Base-by-base conservation (phyloP, 2,329 filamentous ascomycete genomes). In the Xenoacremonium recifei region DNA sequence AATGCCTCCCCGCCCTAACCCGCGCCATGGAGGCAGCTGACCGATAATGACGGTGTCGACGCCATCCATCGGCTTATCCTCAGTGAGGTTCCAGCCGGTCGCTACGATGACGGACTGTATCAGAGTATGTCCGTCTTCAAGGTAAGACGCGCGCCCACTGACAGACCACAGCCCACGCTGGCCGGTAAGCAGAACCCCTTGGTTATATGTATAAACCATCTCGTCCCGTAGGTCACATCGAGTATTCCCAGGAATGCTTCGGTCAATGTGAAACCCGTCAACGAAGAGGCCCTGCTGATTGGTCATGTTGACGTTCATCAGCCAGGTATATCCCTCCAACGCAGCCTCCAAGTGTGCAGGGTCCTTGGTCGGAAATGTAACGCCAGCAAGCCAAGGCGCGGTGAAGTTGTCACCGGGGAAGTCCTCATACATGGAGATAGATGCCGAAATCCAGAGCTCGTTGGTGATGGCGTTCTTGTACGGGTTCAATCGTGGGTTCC, bases 381-480 rank as follows among this genome's bases (percentile, higher is more conserved):
- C 47, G 20, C 43, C 47, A 13, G 61, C 16, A 54, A 55, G 49
- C 64, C 86, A 93, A 0, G 88, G 88, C 0, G 84, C 83, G 16
- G 76, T 71, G 50, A 91, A 89, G 25, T 75, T 66, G 60, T 96
- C 89, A 1, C 89, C 88, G 0, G 91, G 89, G 51, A 91, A 95
- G 59, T 92, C 79, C 5, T 93, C 76, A 60, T 95, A 96, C 92
- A 97, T 96, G 39, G 77, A 80, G 25, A 92, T 79, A 17, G 87
- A 93, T 0, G 89, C 89, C 0, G 91, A 77, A 46, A 96, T 88
- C 67, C 80, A 96, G 1, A 96, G 77, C 61, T 96, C 82, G 59
- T 96, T 96, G 21, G 92, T 97, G 55, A 97, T 95, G 49, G 92
- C 89, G 58, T 97, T 97, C 62, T 96, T 97, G 71, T 96, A 97